These are phyloP conservation scores for Apophysomyces elegans DNA, from an alignment of 371 early-diverging fungal species.

Conservation along the genomic window DNA sequence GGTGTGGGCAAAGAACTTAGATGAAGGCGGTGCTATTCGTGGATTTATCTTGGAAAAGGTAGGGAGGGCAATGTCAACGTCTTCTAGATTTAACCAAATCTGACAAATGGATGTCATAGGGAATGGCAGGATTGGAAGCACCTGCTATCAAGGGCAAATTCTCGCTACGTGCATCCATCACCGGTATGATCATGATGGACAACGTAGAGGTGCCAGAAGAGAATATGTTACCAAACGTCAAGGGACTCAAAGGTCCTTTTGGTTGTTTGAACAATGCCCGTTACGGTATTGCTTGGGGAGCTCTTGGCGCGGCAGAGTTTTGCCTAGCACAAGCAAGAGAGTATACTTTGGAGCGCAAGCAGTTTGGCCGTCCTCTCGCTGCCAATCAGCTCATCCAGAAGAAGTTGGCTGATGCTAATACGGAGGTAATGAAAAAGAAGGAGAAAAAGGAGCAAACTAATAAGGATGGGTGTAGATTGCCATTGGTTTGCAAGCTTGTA, in stretches of 20 bases:
- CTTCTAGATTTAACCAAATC: background rate
- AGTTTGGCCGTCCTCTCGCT: conserved; percentile 94
- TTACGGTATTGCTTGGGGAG: conserved; percentile 98
- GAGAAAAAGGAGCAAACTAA: conserved; percentile 5
- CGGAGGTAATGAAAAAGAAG: conserved; percentile 63
- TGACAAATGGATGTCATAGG: conserved; percentile 33
- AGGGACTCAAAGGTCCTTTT: conserved; percentile 96
- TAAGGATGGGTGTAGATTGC: conserved; percentile 62
- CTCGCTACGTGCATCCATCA: conserved; percentile 92
- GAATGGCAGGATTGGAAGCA: conserved; percentile 85
- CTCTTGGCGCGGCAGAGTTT: conserved; percentile 95
- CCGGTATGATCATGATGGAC: conserved; percentile 99
- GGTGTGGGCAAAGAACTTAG: conserved; percentile 93
- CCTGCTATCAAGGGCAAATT: conserved; percentile 96
- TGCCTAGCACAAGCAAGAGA: conserved; percentile 90
- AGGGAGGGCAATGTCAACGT: background rate
- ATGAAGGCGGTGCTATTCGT: conserved; percentile 86
- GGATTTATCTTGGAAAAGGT: conserved; percentile 95
- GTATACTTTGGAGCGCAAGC: conserved; percentile 89
- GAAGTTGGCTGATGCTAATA: conserved; percentile 95
- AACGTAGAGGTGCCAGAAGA: conserved; percentile 91
- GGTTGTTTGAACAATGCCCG: conserved; percentile 98
- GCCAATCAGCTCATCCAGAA: conserved; percentile 96
- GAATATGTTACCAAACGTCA: conserved; percentile 87
- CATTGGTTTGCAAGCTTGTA: conserved; percentile 87